Percentiles rank a stretch among this genome's conserved stretches.
Conservation (phyloP, 176 grass and related monocot species). For the Paspalum notatum region DNA sequence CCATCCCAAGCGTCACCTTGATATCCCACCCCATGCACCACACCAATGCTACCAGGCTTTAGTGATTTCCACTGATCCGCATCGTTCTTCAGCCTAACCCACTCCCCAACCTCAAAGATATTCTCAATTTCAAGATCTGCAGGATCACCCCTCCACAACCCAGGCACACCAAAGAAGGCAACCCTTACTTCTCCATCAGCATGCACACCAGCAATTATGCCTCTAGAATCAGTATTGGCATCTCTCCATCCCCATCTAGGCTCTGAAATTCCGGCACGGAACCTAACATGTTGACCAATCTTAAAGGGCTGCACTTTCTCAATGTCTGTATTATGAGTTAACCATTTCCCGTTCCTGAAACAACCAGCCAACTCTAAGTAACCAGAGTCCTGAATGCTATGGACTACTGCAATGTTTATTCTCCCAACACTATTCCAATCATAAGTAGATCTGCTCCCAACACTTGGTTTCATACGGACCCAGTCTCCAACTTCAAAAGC, state of each 20-base stretch:
- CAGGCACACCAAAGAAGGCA: slow-evolving; percentile 72
- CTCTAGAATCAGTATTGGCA: slow-evolving; percentile 85
- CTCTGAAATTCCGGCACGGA: slow-evolving; percentile 77
- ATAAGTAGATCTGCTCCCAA: slow-evolving; percentile 85
- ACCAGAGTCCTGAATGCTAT: slow-evolving; percentile 97
- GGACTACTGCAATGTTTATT: slow-evolving; percentile 86
- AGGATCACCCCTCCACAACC: slow-evolving; percentile 90
- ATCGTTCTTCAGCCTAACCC: slow-evolving; percentile 77
- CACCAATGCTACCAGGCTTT: slow-evolving; percentile 83
- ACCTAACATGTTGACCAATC: slow-evolving; percentile 81
- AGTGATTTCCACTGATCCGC: slow-evolving; percentile 79
- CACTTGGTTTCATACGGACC: slow-evolving; percentile 81
- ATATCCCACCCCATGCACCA: slow-evolving; percentile 94
- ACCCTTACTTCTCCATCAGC: slow-evolving; percentile 96
- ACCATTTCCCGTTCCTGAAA: slow-evolving; percentile 96
- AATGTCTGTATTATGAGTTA: slow-evolving; percentile 88
- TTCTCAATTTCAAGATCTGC: slow-evolving; percentile 91
- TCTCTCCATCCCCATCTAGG: slow-evolving; percentile 99
- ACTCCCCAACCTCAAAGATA: slow-evolving; percentile 81
- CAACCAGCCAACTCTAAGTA: slow-evolving; percentile 95
- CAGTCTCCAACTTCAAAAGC: slow-evolving; percentile 99
- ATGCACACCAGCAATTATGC: slow-evolving; percentile 87
- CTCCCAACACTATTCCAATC: slow-evolving; percentile 93
- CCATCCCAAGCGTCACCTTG: slow-evolving; percentile 81
- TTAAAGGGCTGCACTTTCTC: slow-evolving; percentile 88